Evolutionary conservation across 2,329 filamentous ascomycete species (phyloP).

Genomic region (Fusarium sp.): DNA sequence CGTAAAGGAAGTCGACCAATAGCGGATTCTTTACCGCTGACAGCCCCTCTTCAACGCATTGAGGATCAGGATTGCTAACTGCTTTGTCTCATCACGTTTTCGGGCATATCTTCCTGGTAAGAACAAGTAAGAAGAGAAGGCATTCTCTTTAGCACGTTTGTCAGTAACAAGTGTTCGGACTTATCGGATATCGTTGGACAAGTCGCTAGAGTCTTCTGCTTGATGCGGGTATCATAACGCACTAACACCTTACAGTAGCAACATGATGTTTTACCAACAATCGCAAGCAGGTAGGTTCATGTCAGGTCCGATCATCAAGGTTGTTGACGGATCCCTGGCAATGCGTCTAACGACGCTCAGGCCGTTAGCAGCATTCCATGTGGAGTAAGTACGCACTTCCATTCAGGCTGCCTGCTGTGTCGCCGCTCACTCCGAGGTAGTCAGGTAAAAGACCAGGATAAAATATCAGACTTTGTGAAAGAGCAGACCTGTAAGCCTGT

Average conservation of each 20-base stretch:
- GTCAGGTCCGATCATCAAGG: conserved; percentile 38
- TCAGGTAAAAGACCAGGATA: conserved; percentile 7
- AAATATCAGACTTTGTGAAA: background rate
- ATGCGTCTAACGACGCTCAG: conserved; percentile 37
- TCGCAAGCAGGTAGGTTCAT: conserved; percentile 2
- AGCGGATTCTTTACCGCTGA: background rate
- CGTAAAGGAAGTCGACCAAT: conserved; percentile 34
- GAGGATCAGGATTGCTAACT: conserved; percentile 31
- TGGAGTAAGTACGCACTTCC: conserved; percentile 34
- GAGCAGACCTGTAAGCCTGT: background rate
- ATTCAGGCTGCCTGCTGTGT: conserved; percentile 21
- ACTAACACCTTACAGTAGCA: background rate
- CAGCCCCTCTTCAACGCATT: conserved; percentile 27
- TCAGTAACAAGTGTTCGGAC: background rate
- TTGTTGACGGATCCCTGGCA: conserved; percentile 24
- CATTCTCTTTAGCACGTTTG: background rate
- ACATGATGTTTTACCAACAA: background rate
- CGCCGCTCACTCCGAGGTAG: conserved; percentile 2
- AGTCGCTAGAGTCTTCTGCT: background rate
- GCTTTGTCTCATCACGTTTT: conserved; percentile 36
- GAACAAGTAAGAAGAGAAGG: background rate
- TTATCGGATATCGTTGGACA: background rate
- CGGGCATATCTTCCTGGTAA: conserved; percentile 2
- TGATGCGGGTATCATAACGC: background rate
- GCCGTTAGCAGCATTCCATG: conserved; percentile 33